A percentile compares a stretch with the other conserved stretches of the same genome.
phyloP scores from a whole-genome alignment of 176 grass and related monocot genomes.

The Canna indica region DNA sequence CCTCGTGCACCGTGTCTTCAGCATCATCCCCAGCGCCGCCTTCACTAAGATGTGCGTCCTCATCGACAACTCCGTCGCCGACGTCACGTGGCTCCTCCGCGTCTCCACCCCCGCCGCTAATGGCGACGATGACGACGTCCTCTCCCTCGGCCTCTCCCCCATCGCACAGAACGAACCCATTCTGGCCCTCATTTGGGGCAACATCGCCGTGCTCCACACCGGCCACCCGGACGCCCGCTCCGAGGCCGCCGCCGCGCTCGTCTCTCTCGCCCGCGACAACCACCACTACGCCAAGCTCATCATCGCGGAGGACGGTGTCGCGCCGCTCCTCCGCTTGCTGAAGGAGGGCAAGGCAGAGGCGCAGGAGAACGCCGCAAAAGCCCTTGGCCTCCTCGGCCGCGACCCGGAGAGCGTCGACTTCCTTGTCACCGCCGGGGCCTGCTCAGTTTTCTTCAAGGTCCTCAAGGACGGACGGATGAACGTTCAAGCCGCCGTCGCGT shows the following conservation, averaged over 20 bases:
- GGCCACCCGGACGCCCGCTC: not conserved
- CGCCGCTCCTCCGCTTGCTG: not conserved
- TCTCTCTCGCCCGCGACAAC: slow-evolving; percentile 5
- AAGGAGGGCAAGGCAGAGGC: slow-evolving; percentile 5
- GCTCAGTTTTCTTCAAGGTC: not conserved
- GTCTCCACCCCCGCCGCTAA: not conserved
- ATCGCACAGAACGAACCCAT: slow-evolving; percentile 8
- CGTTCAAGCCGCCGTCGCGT: not conserved
- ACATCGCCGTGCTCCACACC: slow-evolving; percentile 7
- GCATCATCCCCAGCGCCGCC: not conserved
- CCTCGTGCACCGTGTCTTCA: not conserved
- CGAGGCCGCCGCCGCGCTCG: not conserved
- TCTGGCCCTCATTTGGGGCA: not conserved
- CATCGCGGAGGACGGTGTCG: slow-evolving; percentile 10
- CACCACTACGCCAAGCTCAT: slow-evolving; percentile 6
- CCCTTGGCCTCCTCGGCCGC: slow-evolving; percentile 12
- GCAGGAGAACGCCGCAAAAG: slow-evolving; percentile 8
- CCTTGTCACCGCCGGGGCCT: not conserved
- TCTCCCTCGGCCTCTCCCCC: not conserved
- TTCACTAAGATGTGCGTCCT: not conserved
- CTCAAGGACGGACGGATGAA: slow-evolving; percentile 8
- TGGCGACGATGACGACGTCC: not conserved
- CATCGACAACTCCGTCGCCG: not conserved
- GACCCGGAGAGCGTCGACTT: slow-evolving; percentile 8
- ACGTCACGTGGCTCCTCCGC: slow-evolving; percentile 2